phyloP scores from a whole-genome alignment of 306 rosid genomes.

The Rosa persica region DNA sequence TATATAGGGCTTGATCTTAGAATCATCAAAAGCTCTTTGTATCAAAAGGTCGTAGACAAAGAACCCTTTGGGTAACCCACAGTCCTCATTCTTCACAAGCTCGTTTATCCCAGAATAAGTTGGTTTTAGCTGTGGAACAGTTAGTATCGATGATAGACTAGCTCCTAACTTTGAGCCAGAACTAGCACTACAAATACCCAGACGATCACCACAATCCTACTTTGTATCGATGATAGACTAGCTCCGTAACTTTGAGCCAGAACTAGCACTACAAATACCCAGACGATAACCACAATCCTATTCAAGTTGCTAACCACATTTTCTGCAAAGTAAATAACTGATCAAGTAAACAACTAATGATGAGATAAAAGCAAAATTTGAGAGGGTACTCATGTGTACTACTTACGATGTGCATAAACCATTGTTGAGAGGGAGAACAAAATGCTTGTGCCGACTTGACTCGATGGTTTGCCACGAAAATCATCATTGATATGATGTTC shows the following conservation, averaged over 20 bases:
- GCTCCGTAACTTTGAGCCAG: conserved; percentile 71
- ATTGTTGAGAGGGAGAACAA: conserved; percentile 29
- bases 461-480: no score
- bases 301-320: conserved; percentile 54
- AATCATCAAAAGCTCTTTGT: conserved; percentile 35
- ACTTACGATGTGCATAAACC: conserved; percentile 25
- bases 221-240: conserved; percentile 52
- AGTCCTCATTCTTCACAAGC: conserved; percentile 31
- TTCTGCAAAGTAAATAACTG: conserved; percentile 31
- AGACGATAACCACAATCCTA: conserved; percentile 58
- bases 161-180: conserved; percentile 70
- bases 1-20: conserved; percentile 28
- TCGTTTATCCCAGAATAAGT: conserved; percentile 31
- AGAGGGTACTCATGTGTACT: neutral
- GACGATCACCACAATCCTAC: conserved; percentile 56
- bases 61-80: conserved; percentile 57
- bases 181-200: conserved; percentile 74
- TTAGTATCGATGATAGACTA: conserved; percentile 55
- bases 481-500: conserved; percentile 30
- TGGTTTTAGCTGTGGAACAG: conserved; percentile 53
- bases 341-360: neutral
- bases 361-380: neutral
- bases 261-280: conserved; percentile 69
- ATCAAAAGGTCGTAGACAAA: conserved; percentile 37
- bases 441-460: neutral